Conservation (phyloP, 495 filamentous ascomycete genomes). For the Baudoinia panamericana region DNA sequence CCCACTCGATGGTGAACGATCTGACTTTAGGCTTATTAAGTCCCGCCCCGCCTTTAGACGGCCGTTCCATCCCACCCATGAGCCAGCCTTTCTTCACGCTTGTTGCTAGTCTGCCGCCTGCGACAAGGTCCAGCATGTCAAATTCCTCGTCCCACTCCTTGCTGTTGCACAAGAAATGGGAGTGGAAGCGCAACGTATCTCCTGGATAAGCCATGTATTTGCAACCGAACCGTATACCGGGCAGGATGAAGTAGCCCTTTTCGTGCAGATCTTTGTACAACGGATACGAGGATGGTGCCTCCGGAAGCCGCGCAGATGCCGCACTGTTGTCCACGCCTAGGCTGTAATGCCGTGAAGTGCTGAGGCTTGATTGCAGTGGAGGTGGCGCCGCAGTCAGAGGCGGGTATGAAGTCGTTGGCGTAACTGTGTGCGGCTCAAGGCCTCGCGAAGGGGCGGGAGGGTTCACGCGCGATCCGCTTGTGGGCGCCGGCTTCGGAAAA, state of each 20-base stretch:
- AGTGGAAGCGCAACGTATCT: constrained; percentile 87
- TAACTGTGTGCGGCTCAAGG: constrained; percentile 34
- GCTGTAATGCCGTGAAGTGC: constrained; percentile 4
- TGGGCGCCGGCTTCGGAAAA: constrained; percentile 6
- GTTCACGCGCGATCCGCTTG: not conserved
- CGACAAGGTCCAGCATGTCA: constrained; percentile 67
- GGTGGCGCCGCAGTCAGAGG: constrained; percentile 32
- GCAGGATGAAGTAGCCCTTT: constrained; percentile 71
- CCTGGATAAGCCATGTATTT: constrained; percentile 91
- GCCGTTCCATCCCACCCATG: constrained; percentile 49
- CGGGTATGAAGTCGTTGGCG: constrained; percentile 47
- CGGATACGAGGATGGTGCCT: constrained; percentile 42
- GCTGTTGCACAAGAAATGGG: constrained; percentile 71
- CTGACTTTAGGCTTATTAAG: no score
- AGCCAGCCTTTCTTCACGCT: constrained; percentile 92
- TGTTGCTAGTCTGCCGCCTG: constrained; percentile 75
- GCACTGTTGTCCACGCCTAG: not conserved
- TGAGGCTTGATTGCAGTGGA: not conserved
- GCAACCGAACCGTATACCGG: constrained; percentile 87
- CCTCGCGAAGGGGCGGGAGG: constrained; percentile 2
- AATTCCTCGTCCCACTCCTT: constrained; percentile 79
- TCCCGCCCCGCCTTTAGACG: constrained; percentile 12
- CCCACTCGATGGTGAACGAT: constrained; percentile 72
- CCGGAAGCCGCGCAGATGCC: constrained; percentile 22
- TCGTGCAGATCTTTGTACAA: constrained; percentile 68